phyloP scores from a whole-genome alignment of 164 flowering plant species.

The Liriodendron chinense region DNA sequence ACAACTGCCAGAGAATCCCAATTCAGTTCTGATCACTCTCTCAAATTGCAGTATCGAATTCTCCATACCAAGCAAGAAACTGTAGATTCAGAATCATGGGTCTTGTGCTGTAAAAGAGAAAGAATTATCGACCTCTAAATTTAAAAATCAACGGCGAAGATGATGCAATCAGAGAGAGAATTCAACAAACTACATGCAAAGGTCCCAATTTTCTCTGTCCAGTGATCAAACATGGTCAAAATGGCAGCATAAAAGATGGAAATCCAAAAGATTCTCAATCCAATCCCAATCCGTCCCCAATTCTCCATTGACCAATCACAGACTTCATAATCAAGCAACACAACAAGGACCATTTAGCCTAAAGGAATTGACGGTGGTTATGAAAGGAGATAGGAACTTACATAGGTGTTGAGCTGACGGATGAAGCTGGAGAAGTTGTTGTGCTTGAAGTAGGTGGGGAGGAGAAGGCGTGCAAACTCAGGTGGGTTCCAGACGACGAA shows the following conservation, averaged over 20 bases:
- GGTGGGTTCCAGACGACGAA: constrained; percentile 89
- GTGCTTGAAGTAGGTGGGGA: constrained; percentile 84
- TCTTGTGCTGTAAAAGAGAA: neutral
- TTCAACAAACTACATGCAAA: neutral
- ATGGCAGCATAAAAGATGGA: neutral
- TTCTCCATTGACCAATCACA: too few species aligned
- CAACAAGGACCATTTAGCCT: too few species aligned
- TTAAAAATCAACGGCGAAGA: neutral
- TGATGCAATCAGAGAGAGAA: neutral
- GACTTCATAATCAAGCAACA: too few species aligned
- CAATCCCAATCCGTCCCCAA: neutral
- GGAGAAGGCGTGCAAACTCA: constrained; percentile 61
- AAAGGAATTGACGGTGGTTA: too few species aligned
- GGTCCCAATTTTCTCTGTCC: neutral
- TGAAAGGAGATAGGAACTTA: constrained; percentile 17
- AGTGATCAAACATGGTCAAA: neutral
- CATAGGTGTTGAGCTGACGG: constrained; percentile 85
- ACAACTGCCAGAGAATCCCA: neutral
- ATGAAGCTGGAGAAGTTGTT: constrained; percentile 89
- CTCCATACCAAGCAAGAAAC: neutral
- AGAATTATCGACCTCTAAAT: neutral
- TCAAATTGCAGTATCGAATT: neutral
- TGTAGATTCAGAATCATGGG: neutral
- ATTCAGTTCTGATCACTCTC: neutral
- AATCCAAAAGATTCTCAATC: neutral